Conservation (phyloP, 306 rosid species). For the Quercus rubra region DNA sequence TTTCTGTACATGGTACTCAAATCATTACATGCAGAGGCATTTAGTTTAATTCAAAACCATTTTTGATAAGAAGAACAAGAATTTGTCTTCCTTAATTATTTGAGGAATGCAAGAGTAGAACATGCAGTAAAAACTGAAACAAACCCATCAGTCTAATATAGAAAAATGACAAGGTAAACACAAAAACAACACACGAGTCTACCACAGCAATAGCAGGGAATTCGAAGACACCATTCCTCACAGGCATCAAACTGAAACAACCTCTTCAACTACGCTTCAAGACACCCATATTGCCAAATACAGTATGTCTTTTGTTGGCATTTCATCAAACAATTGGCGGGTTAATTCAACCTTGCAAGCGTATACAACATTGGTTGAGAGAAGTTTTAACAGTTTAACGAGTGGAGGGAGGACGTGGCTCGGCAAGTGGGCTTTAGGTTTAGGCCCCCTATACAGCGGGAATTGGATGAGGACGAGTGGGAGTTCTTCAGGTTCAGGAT, state of each 20-base stretch:
- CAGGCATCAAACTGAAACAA: constrained; percentile 42
- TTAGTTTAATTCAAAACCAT: no score
- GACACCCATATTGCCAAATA: constrained; percentile 42
- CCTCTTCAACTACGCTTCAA: constrained; percentile 7
- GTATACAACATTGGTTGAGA: constrained; percentile 33
- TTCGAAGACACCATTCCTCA: constrained; percentile 52
- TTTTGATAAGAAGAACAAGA: no score
- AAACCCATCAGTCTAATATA: no score
- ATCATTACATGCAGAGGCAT: no score
- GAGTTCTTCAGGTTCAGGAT: background rate
- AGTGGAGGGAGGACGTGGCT: background rate
- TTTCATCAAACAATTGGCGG: constrained; percentile 48
- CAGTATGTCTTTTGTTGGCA: constrained; percentile 37
- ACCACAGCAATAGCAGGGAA: constrained; percentile 42
- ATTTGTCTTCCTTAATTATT: no score
- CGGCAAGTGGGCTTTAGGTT: background rate
- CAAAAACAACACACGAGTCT: no score
- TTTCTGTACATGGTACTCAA: no score
- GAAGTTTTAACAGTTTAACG: background rate
- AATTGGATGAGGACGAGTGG: no score
- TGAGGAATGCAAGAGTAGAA: no score
- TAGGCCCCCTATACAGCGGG: no score
- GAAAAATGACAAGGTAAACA: no score
- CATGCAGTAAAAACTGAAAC: no score
- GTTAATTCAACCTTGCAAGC: constrained; percentile 29